Conservation (phyloP, 2,329 filamentous ascomycete species). For the Trichoderma guizhouense region DNA sequence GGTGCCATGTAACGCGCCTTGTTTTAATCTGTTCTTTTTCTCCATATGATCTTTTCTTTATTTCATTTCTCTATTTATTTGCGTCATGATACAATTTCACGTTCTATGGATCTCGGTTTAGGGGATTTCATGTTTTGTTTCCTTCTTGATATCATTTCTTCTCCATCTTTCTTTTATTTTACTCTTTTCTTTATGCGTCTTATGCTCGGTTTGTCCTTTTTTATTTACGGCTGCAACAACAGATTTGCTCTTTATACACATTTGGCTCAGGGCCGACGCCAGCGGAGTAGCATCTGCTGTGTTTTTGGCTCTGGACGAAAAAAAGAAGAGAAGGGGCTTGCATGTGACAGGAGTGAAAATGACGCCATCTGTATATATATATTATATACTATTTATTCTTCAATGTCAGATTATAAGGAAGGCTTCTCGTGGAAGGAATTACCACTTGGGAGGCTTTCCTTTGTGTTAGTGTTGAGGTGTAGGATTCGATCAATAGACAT, state of each 20-base stretch:
- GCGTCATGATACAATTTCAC: slow-evolving; percentile 19
- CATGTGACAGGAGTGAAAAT: slow-evolving; percentile 14
- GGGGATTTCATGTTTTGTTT: slow-evolving; percentile 23
- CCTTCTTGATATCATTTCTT: slow-evolving; percentile 13
- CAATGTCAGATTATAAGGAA: slow-evolving; percentile 1
- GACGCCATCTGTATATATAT: slow-evolving; percentile 18
- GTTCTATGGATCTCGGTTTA: slow-evolving; percentile 23
- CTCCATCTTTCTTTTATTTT: neutral
- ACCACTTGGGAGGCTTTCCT: neutral
- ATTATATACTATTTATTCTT: slow-evolving; percentile 14
- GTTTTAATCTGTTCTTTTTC: slow-evolving; percentile 2
- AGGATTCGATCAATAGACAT: slow-evolving; percentile 12
- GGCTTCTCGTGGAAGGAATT: neutral
- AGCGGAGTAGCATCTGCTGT: neutral
- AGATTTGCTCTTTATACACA: slow-evolving; percentile 26
- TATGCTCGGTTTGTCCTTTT: slow-evolving; percentile 13
- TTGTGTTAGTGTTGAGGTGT: neutral
- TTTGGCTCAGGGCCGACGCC: slow-evolving; percentile 19
- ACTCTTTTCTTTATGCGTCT: slow-evolving; percentile 6
- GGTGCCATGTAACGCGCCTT: slow-evolving; percentile 40
- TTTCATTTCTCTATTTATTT: slow-evolving; percentile 23
- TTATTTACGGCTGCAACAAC: slow-evolving; percentile 26
- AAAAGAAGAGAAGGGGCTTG: slow-evolving; percentile 13
- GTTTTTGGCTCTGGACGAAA: neutral
- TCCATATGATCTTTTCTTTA: slow-evolving; percentile 9